A percentile compares a stretch with the other conserved stretches of the same genome.
Conservation (phyloP, 257 asterid genomes). For the Leonotis leonurus region DNA sequence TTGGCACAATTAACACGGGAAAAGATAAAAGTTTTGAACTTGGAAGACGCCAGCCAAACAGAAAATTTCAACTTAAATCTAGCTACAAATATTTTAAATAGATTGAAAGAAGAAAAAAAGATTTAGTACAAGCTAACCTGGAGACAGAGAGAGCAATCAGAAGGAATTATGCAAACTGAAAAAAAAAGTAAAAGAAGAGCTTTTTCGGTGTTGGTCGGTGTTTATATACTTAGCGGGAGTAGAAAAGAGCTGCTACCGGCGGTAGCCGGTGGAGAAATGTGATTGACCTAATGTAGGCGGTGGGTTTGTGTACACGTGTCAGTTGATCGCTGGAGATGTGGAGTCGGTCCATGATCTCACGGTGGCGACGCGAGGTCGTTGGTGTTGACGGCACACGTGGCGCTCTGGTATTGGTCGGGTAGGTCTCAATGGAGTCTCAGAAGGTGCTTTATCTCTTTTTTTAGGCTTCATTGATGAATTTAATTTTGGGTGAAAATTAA, state of each 20-base stretch:
- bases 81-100: background rate
- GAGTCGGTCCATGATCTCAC: slow-evolving; percentile 39
- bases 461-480: too few species aligned
- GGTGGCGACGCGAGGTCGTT: slow-evolving; percentile 44
- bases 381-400: slow-evolving; percentile 37
- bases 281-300: slow-evolving; percentile 35
- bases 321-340: background rate
- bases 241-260: slow-evolving; percentile 38
- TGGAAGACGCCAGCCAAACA: slow-evolving; percentile 5
- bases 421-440: slow-evolving; percentile 4
- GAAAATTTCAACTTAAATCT: background rate
- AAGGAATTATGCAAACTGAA: slow-evolving; percentile 18
- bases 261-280: slow-evolving; percentile 28
- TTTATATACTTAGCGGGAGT: slow-evolving; percentile 61
- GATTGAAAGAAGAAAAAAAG: background rate
- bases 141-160: slow-evolving; percentile 22
- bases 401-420: slow-evolving; percentile 22
- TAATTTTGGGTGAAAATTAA: too few species aligned
- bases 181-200: background rate
- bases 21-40: background rate
- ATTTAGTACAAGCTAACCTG: slow-evolving; percentile 34
- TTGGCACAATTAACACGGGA: background rate
- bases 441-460: background rate
- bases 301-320: slow-evolving; percentile 29
- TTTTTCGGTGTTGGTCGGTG: slow-evolving; percentile 23